phyloP scores from a whole-genome alignment of 371 early-diverging fungal species.

The Paraphysoderma sedebokerense region DNA sequence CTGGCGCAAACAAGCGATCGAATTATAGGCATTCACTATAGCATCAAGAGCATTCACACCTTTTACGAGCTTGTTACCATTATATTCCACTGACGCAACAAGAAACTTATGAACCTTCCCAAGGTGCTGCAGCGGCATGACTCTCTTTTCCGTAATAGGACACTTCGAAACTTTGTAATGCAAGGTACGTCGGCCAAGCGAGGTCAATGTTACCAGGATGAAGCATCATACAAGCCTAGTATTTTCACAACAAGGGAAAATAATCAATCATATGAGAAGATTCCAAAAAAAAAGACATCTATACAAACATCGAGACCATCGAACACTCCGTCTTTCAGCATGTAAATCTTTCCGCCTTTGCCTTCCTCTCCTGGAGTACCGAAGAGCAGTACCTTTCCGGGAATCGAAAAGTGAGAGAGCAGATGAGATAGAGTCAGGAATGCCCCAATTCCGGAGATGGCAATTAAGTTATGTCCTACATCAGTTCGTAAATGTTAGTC shows the following conservation, averaged over 20 bases:
- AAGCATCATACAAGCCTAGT: conserved; percentile 54
- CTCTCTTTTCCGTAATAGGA: conserved; percentile 41
- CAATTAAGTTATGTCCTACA: conserved; percentile 25
- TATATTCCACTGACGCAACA: neutral
- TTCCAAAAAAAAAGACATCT: too few relatives aligned
- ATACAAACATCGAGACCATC: too few relatives aligned
- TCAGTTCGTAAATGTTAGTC: neutral
- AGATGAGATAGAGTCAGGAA: conserved; percentile 12
- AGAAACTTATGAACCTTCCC: conserved; percentile 23
- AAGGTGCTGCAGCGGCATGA: conserved; percentile 47
- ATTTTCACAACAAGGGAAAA: too few relatives aligned
- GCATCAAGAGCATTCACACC: conserved; percentile 58
- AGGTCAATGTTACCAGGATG: conserved; percentile 39
- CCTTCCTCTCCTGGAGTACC: conserved; percentile 61
- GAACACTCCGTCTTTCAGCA: conserved; percentile 39
- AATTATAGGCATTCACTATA: conserved; percentile 33
- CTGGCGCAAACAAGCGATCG: conserved; percentile 44
- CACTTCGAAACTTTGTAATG: conserved; percentile 19
- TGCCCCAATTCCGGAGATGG: conserved; percentile 46
- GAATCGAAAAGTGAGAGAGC: conserved; percentile 10
- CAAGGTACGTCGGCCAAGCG: conserved; percentile 2
- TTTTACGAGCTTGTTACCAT: neutral
- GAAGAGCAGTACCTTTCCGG: conserved; percentile 43
- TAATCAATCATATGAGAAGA: too few relatives aligned
- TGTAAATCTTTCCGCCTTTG: conserved; percentile 44